Percentiles rank a stretch among this genome's conserved stretches.
Evolutionary conservation across 73 alveolate species (phyloP).

Genomic region (Paramecium tetraurelia): DNA sequence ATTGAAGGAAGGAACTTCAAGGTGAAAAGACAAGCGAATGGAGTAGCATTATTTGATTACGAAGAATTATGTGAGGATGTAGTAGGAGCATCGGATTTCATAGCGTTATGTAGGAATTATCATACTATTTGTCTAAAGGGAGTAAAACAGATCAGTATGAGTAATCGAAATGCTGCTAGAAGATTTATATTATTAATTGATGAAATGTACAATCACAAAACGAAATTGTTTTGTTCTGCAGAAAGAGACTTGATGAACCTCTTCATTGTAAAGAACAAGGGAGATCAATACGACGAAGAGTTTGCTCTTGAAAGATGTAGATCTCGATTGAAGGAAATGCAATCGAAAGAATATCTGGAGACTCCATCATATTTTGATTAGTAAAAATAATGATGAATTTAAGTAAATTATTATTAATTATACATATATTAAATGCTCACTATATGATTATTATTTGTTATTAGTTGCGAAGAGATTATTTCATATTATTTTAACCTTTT

Average conservation of each 20-base stretch:
- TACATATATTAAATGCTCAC: neutral
- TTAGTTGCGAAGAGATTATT: neutral
- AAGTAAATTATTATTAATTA: neutral
- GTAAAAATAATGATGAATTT: neutral
- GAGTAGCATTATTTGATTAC: conserved; percentile 76
- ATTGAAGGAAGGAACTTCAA: conserved; percentile 80
- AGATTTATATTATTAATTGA: conserved; percentile 78
- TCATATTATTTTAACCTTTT: neutral
- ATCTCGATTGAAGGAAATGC: conserved; percentile 86
- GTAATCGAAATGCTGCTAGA: conserved; percentile 74
- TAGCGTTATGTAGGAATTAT: conserved; percentile 74
- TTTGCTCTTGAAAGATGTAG: conserved; percentile 83
- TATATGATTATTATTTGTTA: neutral
- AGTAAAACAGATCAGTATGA: conserved; percentile 74
- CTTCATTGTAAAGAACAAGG: conserved; percentile 45
- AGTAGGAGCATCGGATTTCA: conserved; percentile 85
- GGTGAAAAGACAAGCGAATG: conserved; percentile 60
- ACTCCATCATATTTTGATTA: conserved; percentile 63
- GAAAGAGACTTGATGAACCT: conserved; percentile 57
- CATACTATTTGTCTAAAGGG: conserved; percentile 74
- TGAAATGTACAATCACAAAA: conserved; percentile 68
- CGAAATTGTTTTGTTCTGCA: conserved; percentile 55
- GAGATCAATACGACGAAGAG: conserved; percentile 72
- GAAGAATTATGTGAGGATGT: conserved; percentile 83
- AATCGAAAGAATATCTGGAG: conserved; percentile 73